A percentile compares a stretch with the other conserved stretches of the same genome.
phyloP scores from a whole-genome alignment of 768 basidiomycete genomes.

The Epithele typhae region DNA sequence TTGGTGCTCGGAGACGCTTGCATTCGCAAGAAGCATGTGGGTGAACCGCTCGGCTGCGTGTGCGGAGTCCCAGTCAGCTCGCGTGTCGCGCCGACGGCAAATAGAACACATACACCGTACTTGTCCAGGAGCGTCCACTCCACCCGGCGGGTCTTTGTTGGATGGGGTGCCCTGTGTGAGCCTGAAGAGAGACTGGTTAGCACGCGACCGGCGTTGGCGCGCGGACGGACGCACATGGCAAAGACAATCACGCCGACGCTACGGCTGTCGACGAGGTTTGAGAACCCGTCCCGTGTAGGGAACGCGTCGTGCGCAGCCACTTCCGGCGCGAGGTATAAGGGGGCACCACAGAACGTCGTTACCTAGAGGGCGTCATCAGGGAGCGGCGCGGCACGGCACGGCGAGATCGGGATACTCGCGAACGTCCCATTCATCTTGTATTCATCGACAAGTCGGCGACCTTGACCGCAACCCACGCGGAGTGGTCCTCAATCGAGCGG shows the following conservation, averaged over 20 bases:
- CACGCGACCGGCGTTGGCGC: not conserved
- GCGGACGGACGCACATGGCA: constrained; percentile 55
- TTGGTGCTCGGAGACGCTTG: too few relatives aligned
- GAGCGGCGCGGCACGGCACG: not conserved
- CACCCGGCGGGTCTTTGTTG: constrained; percentile 61
- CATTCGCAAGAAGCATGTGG: constrained; percentile 54
- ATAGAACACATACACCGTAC: constrained; percentile 34
- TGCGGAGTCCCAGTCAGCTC: too few relatives aligned
- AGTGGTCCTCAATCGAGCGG: constrained; percentile 45
- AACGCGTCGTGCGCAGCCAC: constrained; percentile 64
- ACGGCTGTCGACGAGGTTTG: constrained; percentile 89
- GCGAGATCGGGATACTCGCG: not conserved
- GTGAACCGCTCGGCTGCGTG: constrained; percentile 62
- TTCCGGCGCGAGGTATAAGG: constrained; percentile 89
- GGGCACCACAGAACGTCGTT: constrained; percentile 93
- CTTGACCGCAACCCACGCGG: constrained; percentile 34
- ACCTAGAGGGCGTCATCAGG: constrained; percentile 30
- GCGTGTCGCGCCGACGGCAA: not conserved
- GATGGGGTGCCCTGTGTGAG: constrained; percentile 75
- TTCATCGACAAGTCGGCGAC: constrained; percentile 54
- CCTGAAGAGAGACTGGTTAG: constrained; percentile 43
- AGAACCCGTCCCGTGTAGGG: constrained; percentile 56
- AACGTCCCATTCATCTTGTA: constrained; percentile 41
- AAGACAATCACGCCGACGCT: constrained; percentile 92
- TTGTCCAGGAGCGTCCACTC: constrained; percentile 53